Conservation (phyloP, 768 basidiomycete species). For the Pleurotus tuber-regium region DNA sequence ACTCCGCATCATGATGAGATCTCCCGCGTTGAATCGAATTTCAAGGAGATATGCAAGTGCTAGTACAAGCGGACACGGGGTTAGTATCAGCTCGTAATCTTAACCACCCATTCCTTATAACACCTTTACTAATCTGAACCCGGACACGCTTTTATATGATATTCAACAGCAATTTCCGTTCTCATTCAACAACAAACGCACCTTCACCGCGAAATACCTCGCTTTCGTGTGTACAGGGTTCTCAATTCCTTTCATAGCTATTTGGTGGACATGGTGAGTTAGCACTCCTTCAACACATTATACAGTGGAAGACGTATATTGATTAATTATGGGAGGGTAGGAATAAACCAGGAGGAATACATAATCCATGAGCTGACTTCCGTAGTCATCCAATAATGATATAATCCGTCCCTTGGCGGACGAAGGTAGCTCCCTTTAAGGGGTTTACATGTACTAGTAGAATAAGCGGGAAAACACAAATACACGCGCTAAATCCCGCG, state of each 20-base stretch:
- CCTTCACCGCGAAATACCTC: conserved; percentile 21
- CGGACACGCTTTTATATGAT: no score
- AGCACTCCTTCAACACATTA: no score
- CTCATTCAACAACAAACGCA: conserved; percentile 18
- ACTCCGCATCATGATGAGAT: no score
- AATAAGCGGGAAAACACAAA: no score
- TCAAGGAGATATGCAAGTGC: conserved; percentile 1
- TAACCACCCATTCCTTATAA: no score
- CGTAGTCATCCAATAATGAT: no score
- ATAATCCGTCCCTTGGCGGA: no score
- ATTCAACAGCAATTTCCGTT: conserved; percentile 23
- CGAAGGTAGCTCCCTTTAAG: no score
- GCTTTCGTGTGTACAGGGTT: conserved; percentile 25
- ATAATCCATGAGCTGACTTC: conserved; percentile 11
- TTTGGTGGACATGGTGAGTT: conserved; percentile 20
- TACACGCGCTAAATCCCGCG: no score
- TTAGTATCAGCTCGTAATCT: background rate
- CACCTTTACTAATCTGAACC: no score
- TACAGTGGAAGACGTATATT: no score
- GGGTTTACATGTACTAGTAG: no score
- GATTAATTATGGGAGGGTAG: background rate
- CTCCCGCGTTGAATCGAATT: background rate
- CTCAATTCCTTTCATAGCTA: conserved; percentile 27
- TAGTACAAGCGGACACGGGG: conserved; percentile 1
- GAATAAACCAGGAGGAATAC: conserved; percentile 10